Percentiles rank a stretch among this genome's conserved stretches.
These are phyloP conservation scores for Claviceps sp. DNA, from an alignment of 2,329 filamentous ascomycete species.

Conservation along the genomic window DNA sequence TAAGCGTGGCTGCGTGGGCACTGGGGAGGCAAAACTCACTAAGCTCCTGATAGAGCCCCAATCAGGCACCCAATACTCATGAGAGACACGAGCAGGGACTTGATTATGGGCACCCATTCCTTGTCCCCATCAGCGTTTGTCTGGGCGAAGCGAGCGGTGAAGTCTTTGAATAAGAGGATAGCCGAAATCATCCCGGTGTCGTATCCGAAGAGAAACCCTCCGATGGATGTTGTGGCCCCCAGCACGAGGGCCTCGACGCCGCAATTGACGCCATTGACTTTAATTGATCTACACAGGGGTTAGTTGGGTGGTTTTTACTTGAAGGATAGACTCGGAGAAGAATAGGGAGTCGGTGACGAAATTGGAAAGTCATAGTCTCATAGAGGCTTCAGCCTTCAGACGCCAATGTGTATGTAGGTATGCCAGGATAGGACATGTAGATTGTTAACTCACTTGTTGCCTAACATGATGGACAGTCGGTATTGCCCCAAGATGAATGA, in stretches of 20 bases:
- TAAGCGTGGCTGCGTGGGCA: neutral
- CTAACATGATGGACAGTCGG: no score
- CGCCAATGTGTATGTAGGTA: no score
- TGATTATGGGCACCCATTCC: constrained; percentile 26
- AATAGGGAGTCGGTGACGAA: neutral
- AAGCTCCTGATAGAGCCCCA: constrained; percentile 38
- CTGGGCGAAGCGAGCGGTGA: constrained; percentile 41
- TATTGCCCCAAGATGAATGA: no score
- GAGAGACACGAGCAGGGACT: constrained; percentile 41
- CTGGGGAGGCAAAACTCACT: constrained; percentile 14
- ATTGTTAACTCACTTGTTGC: no score
- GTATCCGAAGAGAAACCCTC: constrained; percentile 50
- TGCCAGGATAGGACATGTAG: no score
- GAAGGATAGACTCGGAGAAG: neutral
- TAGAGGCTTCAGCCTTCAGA: neutral
- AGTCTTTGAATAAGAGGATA: constrained; percentile 38
- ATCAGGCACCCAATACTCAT: constrained; percentile 42
- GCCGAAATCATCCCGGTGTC: constrained; percentile 47
- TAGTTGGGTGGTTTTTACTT: neutral
- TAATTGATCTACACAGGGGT: constrained; percentile 20
- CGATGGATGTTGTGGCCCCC: constrained; percentile 40
- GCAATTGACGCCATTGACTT: constrained; percentile 28
- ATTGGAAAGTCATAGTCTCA: neutral
- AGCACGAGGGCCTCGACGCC: constrained; percentile 28
- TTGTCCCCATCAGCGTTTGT: constrained; percentile 23